phyloP scores from a whole-genome alignment of 169 alveolate genomes.

The Eimeria praecox region DNA sequence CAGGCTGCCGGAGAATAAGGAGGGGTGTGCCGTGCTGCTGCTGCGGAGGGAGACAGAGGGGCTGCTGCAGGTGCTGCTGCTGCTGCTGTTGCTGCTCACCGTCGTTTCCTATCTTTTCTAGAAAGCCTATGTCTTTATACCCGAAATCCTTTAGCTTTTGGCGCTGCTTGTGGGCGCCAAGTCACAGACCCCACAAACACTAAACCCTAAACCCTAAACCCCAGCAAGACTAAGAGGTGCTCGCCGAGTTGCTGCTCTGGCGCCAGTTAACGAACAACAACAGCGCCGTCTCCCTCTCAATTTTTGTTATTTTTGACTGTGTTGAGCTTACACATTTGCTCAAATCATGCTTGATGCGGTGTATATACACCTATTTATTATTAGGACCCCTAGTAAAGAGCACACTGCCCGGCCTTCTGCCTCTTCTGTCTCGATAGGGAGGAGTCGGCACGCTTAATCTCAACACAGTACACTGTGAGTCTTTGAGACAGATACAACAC shows the following conservation, averaged over 20 bases:
- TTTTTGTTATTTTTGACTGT: neutral
- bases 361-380: neutral
- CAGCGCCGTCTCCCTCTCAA: neutral
- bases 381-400: neutral
- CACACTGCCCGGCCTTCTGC: neutral
- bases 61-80: constrained; percentile 54
- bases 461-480: neutral
- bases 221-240: neutral
- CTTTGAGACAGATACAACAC: neutral
- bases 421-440: neutral
- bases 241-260: constrained; percentile 2
- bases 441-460: neutral
- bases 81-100: constrained; percentile 45
- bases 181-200: neutral
- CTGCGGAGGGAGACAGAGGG: constrained; percentile 71
- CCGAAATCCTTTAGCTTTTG: neutral
- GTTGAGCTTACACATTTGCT: neutral
- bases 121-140: neutral
- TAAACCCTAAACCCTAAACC: constrained; percentile 29
- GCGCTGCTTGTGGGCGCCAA: neutral
- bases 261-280: neutral
- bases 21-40: constrained; percentile 67
- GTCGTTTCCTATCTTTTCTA: constrained; percentile 15
- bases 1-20: neutral
- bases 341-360: neutral